Conservation (phyloP, 768 basidiomycete species). For the Gautieria morchelliformis region DNA sequence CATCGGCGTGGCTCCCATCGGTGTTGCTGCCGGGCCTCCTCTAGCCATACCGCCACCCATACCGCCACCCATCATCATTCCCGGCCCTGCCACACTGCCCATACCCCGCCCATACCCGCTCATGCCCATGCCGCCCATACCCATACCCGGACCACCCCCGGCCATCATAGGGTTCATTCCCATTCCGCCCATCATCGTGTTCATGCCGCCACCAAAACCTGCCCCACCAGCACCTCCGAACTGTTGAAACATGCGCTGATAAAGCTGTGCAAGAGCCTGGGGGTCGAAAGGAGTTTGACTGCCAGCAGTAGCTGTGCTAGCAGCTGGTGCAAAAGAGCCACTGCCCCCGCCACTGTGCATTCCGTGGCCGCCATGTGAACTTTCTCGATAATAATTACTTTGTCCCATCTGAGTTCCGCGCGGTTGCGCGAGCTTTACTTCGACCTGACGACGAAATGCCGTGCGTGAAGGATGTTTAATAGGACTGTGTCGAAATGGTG, state of each 20-base stretch:
- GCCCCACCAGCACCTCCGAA: conserved; percentile 42
- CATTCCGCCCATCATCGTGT: conserved; percentile 40
- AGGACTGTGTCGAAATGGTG: background rate
- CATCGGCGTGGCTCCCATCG: conserved; percentile 16
- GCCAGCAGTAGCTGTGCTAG: conserved; percentile 18
- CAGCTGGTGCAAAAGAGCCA: conserved; percentile 28
- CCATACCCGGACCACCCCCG: conserved; percentile 12
- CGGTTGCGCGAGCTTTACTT: conserved; percentile 94
- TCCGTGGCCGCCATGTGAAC: conserved; percentile 39
- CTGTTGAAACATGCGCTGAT: conserved; percentile 92
- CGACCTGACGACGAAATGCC: conserved; percentile 62
- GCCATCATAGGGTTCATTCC: conserved; percentile 8
- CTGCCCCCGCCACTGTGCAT: conserved; percentile 20
- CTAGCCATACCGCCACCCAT: conserved; percentile 17
- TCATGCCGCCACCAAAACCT: conserved; percentile 26
- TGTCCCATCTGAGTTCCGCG: conserved; percentile 30
- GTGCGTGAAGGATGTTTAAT: background rate
- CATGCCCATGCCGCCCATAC: conserved; percentile 20
- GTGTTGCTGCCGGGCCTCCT: conserved; percentile 18
- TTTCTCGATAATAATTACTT: conserved; percentile 52
- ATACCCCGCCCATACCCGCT: conserved; percentile 27
- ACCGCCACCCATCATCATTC: conserved; percentile 35
- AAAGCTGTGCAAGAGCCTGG: conserved; percentile 83
- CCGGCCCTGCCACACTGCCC: conserved; percentile 30
- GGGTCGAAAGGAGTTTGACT: conserved; percentile 68